Percentiles rank a stretch among this genome's conserved stretches.
phyloP scores from a whole-genome alignment of 768 basidiomycete species.

The Sporobolomyces phaffii region DNA sequence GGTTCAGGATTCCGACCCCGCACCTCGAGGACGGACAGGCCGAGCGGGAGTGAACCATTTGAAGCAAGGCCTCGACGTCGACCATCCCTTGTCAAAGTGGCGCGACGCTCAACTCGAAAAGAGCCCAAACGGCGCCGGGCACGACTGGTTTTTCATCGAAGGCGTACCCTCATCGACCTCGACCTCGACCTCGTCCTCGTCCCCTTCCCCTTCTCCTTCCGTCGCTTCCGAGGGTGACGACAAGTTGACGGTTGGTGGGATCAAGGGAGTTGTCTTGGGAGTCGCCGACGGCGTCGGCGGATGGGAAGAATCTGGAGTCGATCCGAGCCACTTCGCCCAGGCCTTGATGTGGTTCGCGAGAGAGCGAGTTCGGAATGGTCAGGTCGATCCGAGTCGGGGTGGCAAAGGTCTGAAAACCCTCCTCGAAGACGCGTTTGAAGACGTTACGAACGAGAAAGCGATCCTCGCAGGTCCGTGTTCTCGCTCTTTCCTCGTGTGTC shows the following conservation, averaged over 20 bases:
- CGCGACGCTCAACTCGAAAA: conserved; percentile 13
- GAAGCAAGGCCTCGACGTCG: not conserved
- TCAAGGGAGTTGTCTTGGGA: conserved; percentile 26
- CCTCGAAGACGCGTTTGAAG: conserved; percentile 18
- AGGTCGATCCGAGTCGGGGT: not conserved
- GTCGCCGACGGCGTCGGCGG: conserved; percentile 76
- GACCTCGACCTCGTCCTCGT: too few species aligned
- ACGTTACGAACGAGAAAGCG: conserved; percentile 17
- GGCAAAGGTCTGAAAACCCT: not conserved
- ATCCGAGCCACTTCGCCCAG: conserved; percentile 85
- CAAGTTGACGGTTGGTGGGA: not conserved
- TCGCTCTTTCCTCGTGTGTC: not conserved
- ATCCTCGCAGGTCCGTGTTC: conserved; percentile 26
- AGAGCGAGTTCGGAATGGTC: conserved; percentile 9
- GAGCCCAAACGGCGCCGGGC: conserved; percentile 24
- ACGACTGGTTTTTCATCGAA: conserved; percentile 29
- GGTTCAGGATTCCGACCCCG: not conserved
- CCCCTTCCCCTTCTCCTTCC: too few species aligned
- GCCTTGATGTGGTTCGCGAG: conserved; percentile 58
- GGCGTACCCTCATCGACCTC: too few species aligned
- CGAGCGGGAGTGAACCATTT: not conserved
- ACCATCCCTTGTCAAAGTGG: conserved; percentile 17
- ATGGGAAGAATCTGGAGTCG: conserved; percentile 75
- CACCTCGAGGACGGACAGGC: not conserved
- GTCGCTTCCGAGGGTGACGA: too few species aligned